Percentiles rank a stretch among this genome's conserved stretches.
phyloP scores from a whole-genome alignment of 148 eudicot species.

The Nepenthes mirabilis region DNA sequence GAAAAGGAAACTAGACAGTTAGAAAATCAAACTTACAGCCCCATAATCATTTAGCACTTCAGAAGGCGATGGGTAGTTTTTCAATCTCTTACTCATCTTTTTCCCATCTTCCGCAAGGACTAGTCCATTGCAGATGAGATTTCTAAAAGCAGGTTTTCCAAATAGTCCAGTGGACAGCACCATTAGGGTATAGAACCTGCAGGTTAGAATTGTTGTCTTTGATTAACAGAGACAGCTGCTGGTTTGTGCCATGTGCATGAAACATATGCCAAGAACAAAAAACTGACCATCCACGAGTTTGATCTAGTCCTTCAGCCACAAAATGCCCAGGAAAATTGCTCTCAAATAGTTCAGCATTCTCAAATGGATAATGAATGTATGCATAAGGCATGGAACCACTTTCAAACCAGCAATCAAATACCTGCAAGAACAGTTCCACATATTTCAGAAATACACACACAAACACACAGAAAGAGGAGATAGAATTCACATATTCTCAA shows the following conservation, averaged over 20 bases:
- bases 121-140: conserved; percentile 98
- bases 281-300: conserved; percentile 95
- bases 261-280: too few relatives aligned
- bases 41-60: conserved; percentile 83
- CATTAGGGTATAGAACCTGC: conserved; percentile 96
- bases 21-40: conserved; percentile 46
- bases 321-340: conserved; percentile 91
- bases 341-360: conserved; percentile 71
- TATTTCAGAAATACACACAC: too few relatives aligned
- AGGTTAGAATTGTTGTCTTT: background rate
- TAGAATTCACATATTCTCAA: too few relatives aligned
- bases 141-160: conserved; percentile 84
- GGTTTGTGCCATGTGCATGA: too few relatives aligned
- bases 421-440: conserved; percentile 24
- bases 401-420: conserved; percentile 99
- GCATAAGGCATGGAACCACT: conserved; percentile 99
- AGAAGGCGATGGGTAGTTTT: conserved; percentile 76
- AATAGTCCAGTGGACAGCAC: conserved; percentile 95
- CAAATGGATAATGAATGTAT: conserved; percentile 92
- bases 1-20: background rate
- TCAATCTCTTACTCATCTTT: conserved; percentile 93
- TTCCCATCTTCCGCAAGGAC: conserved; percentile 96
- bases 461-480: too few relatives aligned
- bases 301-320: conserved; percentile 98
- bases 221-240: too few relatives aligned